Percentiles rank a stretch among this genome's conserved stretches.
phyloP scores from a whole-genome alignment of 1,284 basidiomycete genomes.

The Earliella scabrosa region DNA sequence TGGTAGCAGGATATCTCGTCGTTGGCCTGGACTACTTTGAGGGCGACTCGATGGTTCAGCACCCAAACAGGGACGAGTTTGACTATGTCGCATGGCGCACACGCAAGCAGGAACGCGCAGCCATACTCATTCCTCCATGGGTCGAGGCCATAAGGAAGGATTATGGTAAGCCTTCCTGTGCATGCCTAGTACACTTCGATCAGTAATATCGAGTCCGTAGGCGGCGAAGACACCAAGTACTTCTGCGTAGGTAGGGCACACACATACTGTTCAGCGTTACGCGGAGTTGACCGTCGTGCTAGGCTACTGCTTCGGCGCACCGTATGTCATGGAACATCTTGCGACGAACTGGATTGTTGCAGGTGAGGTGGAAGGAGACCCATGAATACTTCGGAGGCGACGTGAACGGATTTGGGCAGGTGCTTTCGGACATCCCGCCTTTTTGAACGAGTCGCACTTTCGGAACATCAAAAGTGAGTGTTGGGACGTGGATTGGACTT shows the following conservation, averaged over 20 bases:
- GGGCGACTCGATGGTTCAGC: slow-evolving; percentile 48
- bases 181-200: slow-evolving; percentile 5
- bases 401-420: slow-evolving; percentile 34
- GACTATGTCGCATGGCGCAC: slow-evolving; percentile 45
- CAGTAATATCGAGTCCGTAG: no score
- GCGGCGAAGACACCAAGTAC: slow-evolving; percentile 31
- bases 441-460: slow-evolving; percentile 53
- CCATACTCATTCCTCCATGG: slow-evolving; percentile 47
- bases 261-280: slow-evolving; percentile 15
- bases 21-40: slow-evolving; percentile 61
- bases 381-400: background rate
- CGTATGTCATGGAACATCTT: slow-evolving; percentile 51
- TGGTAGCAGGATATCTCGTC: slow-evolving; percentile 49
- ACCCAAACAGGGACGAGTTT: slow-evolving; percentile 41
- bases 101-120: slow-evolving; percentile 39
- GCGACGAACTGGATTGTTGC: slow-evolving; percentile 49
- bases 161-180: slow-evolving; percentile 43
- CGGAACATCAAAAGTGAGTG: slow-evolving; percentile 49
- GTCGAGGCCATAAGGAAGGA: slow-evolving; percentile 47
- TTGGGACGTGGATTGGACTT: background rate
- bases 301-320: slow-evolving; percentile 66
- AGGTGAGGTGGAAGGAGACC: no score
- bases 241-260: slow-evolving; percentile 9
- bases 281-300: slow-evolving; percentile 37
- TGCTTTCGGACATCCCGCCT: slow-evolving; percentile 61